Evolutionary conservation across 2,329 filamentous ascomycete genomes (phyloP).

Genomic region (Aspergillus ustus): DNA sequence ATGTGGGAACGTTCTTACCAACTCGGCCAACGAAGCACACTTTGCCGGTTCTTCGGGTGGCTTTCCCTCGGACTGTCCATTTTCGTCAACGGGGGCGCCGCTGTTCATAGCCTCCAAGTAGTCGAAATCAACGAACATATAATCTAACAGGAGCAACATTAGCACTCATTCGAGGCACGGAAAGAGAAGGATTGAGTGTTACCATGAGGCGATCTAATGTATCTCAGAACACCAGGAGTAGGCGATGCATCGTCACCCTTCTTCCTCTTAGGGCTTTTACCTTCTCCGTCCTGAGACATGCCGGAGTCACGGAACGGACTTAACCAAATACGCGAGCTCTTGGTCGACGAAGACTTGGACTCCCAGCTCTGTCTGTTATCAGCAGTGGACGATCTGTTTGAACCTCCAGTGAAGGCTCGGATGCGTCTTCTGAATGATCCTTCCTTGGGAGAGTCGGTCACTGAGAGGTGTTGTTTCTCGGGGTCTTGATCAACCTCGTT

Average conservation of each 20-base stretch:
- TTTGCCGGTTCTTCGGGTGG: neutral
- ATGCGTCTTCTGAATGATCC: constrained; percentile 7
- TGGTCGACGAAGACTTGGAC: constrained; percentile 5
- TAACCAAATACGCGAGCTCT: neutral
- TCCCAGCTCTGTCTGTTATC: constrained; percentile 9
- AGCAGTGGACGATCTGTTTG: constrained; percentile 1
- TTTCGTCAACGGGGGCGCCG: neutral
- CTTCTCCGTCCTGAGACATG: constrained; percentile 3
- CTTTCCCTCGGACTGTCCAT: neutral
- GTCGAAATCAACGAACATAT: constrained; percentile 20
- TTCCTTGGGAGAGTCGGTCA: neutral
- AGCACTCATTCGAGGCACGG: neutral
- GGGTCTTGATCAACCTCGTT: neutral
- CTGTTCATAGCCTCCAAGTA: constrained; percentile 11
- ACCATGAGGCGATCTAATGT: constrained; percentile 18
- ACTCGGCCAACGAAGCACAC: constrained; percentile 11
- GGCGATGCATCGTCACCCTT: neutral
- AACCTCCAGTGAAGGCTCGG: constrained; percentile 8
- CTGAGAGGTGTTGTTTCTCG: neutral
- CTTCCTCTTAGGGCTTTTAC: constrained; percentile 1
- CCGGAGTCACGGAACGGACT: constrained; percentile 5
- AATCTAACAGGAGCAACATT: constrained; percentile 14
- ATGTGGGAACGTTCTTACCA: constrained; percentile 13
- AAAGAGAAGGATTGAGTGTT: neutral
- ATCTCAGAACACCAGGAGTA: constrained; percentile 13